Evolutionary conservation across 441 rosid species (phyloP).

Genomic region (Geranium incanum): DNA sequence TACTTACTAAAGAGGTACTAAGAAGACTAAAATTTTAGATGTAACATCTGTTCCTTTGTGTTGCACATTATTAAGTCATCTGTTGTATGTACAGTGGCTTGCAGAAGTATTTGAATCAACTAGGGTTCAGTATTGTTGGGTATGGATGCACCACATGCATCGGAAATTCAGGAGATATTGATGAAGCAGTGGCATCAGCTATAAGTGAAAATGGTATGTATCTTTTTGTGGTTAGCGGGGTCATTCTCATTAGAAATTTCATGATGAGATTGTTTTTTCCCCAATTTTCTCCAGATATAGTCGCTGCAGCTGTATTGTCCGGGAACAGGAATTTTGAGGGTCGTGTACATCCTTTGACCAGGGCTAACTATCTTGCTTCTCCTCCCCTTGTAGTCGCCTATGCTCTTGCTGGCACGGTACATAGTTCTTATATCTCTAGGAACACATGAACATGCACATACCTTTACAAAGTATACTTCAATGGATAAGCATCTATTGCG

Average conservation of each 20-base stretch:
- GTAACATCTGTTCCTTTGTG: background rate
- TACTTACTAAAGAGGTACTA: conserved; percentile 65
- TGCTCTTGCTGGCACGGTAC: conserved; percentile 91
- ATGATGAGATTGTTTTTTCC: background rate
- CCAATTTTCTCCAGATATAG: conserved; percentile 46
- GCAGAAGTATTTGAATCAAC: conserved; percentile 74
- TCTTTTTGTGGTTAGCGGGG: background rate
- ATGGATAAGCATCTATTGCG: background rate
- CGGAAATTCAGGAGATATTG: conserved; percentile 85
- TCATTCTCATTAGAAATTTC: background rate
- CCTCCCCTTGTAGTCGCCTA: conserved; percentile 95
- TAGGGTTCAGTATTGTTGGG: conserved; percentile 83
- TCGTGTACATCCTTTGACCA: conserved; percentile 83
- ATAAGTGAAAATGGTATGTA: conserved; percentile 70
- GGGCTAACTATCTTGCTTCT: conserved; percentile 95
- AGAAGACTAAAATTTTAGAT: background rate
- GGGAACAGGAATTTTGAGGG: conserved; percentile 96
- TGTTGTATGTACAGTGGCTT: conserved; percentile 55
- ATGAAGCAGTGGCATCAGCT: conserved; percentile 77
- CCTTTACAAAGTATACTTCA: background rate
- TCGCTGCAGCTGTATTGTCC: conserved; percentile 87
- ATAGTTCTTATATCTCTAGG: conserved; percentile 11
- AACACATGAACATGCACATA: background rate
- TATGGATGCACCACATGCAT: conserved; percentile 97
- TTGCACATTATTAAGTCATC: conserved; percentile 10